Evolutionary conservation across 768 basidiomycete genomes (phyloP), one percentile per base, ranked within the genome.

Genomic region (Boletus rubroflammeus): DNA sequence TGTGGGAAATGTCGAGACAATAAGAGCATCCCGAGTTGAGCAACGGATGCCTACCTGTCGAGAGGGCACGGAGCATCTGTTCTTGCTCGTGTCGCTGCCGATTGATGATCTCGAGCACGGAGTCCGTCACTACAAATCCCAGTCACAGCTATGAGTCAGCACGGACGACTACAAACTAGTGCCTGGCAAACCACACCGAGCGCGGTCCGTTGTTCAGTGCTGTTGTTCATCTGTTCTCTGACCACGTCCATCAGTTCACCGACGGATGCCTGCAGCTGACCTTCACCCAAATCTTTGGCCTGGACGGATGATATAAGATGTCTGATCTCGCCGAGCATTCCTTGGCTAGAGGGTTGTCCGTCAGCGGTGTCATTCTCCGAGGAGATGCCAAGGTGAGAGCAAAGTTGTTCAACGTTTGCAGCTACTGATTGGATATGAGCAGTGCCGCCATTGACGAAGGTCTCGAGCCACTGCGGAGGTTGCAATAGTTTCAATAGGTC

Each of bases 401-500:
- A 83, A 23, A 93, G 72, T 25, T 79, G 76, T 34, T 88, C 81
- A 1, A 92, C 73, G 47, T 80, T 80, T 17, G 74, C 73, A 10
- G 83, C 79, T 14, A 91, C 74, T 34, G 74, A 72, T 61, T 86
- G 81, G 23, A 90, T 84, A 58, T 91, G 88, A 14, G 80, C 78
- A 0, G 84, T 85, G n/a, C 86, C 85, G 41, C 84, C 83, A 38
- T 82, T 83, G 36, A 92, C 88, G 66, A 93, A 92, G 3, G 82
- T 74, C 60, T 93, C 92, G 39, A 94, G 78, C 92, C 92, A 94
- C 83, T 88, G 53, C 55, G 21, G 19, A 49, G 10, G 45, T 40
- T 21, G 14, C 6, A 25, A 40, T 26, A 15, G 11, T 53, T 42
- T 61, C 3, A 44, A 28, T 32, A 19, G 15, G 35, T 31, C n/a